Evolutionary conservation across 2,329 filamentous ascomycete species (phyloP).

Genomic region (Fusarium sp.): DNA sequence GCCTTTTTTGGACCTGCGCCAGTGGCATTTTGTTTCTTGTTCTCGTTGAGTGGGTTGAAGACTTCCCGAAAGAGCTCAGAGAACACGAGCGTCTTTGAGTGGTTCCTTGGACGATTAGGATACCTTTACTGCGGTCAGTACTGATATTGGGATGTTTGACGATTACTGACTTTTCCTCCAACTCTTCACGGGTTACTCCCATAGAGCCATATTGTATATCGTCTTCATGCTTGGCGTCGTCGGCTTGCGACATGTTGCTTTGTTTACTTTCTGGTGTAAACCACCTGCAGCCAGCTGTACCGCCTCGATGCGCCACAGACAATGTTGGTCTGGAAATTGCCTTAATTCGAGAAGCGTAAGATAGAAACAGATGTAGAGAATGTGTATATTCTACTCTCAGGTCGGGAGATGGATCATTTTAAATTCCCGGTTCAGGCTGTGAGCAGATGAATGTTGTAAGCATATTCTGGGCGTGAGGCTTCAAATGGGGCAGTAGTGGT

Average conservation of each 20-base stretch:
- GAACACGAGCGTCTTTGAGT: conserved; percentile 82
- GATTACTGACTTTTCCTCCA: conserved; percentile 56
- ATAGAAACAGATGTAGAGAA: neutral
- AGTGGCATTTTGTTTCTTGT: conserved; percentile 78
- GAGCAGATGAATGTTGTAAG: conserved; percentile 12
- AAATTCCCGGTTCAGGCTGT: neutral
- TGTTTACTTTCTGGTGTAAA: conserved; percentile 20
- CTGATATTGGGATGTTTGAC: neutral
- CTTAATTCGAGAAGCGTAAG: neutral
- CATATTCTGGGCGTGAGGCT: conserved; percentile 9
- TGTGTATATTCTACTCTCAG: neutral
- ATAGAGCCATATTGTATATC: conserved; percentile 60
- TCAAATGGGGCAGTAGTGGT: conserved; percentile 15
- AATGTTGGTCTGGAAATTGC: neutral
- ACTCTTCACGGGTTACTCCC: conserved; percentile 54
- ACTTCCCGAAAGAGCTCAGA: conserved; percentile 80
- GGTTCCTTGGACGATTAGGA: conserved; percentile 84
- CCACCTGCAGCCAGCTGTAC: neutral
- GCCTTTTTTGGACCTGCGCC: conserved; percentile 68
- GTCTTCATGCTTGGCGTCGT: conserved; percentile 62
- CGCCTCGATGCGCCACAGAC: neutral
- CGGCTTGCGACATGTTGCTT: conserved; percentile 29
- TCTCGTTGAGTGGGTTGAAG: conserved; percentile 83
- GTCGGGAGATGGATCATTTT: neutral
- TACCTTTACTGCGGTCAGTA: conserved; percentile 67